Evolutionary conservation across 2,329 filamentous ascomycete species (phyloP), one percentile per base, ranked within the genome.

Genomic region (Colletotrichum graminicola): DNA sequence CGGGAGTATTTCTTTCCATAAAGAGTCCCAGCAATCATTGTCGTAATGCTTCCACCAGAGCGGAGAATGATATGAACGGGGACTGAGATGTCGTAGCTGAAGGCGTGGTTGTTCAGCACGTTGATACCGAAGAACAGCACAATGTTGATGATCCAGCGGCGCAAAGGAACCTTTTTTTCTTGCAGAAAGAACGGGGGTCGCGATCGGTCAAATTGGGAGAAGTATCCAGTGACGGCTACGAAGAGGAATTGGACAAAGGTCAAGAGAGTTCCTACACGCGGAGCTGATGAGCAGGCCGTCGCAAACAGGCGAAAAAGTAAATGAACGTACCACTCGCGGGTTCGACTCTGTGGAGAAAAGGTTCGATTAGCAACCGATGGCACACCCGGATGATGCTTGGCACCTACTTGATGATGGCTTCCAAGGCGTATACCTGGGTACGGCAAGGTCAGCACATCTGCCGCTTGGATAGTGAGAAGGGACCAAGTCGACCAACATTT

Each of bases 51-150:
- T 21, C 96, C 96, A 61, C 95, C 97, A 60, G 95, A 98, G 64
- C 96, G 90, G 39, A 99, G 86, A 75, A 99, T 98, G 76, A 99
- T 99, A 79, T 99, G 96, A 60, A 99, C 91, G 1, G 96, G 96
- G 0, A 99, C 94, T 8, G 94, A 97, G 67, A 99, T 98, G 76
- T 94, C 91, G 83, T 98, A 99, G 73, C 94, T 95, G 81, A 99
- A 99, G 8, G 95, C 96, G 85, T 95, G 95, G 77, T 99, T 99
- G 83, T 99, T 99, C 78, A 99, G 84, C 69, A 98, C 90, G 77
- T 98, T 99, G 82, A 99, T 96, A 73, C 89, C 89, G 80, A 97
- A 96, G 82, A 98, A 98, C 76, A 98, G 89, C 5, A 92, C 84
- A 52, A 97, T 97, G 79, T 97, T 98, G 77, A 95, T 86, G 61